Base-by-base conservation (phyloP, 108 stramenopile species). In the Epithemia pelagica region DNA sequence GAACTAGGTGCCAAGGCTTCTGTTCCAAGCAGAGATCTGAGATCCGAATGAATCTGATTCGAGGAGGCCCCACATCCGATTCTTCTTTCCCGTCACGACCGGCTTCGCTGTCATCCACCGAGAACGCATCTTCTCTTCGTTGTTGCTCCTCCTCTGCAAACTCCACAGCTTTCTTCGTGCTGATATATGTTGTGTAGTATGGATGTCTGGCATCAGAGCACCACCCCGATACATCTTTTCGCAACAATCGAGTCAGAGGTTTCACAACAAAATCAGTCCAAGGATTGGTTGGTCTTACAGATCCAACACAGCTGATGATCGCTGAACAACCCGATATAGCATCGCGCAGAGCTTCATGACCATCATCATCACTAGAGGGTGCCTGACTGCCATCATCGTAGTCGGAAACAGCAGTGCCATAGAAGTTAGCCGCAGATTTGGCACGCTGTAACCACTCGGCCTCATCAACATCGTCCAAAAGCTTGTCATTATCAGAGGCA, bases 11-110 rank as follows among this genome's bases (percentile, higher is more conserved):
- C 77, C 84, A 90, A 24, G 86, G 84, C 52, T 59, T 69, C 3
- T 66, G 60, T 1, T 61, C 72, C 0, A 87, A 67, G 46, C 64
- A 77, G 0, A 80, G 58, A 65, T 90, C 82, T 25, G 82, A 79
- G 26, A 90, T 78, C 22, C 89, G 84, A 65, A 90, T 75, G 61
- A 87, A 84, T 29, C 86, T 80, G 28, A 90, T 82, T 24, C 82
- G 67, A 23, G 73, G 74, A 28, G 69, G 69, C 19, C 58, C 18
- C 1, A 57, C 46, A 29, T 19, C 54, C 32, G 52, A 32, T n/a
- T 55, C 18, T 37, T 72, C 62, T 32, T 75, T 64, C 32, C 70
- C 62, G 57, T 78, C 60, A 37, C 56, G 52, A 64, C 69, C 15
- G 19, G 64, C 62, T 27, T 67, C 58, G 30, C 27, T 52, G 64